A percentile compares a stretch with the other conserved stretches of the same genome.
These are phyloP conservation scores for Pterocarpus macrocarpus DNA, from an alignment of 306 rosid genomes.

Conservation along the genomic window DNA sequence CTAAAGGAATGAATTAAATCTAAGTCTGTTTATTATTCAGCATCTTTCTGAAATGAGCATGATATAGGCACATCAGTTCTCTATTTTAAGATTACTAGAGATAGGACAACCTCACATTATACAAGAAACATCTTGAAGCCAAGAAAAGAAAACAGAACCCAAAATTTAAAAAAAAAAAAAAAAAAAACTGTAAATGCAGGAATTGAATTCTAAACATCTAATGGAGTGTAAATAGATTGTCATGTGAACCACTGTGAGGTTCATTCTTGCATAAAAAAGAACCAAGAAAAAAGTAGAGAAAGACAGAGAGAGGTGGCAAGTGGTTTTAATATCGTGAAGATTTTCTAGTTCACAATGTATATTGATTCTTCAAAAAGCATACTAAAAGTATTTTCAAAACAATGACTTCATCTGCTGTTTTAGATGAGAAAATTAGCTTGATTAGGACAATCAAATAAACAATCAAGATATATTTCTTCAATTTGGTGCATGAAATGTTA, in stretches of 20 bases:
- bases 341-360: conserved; percentile 8
- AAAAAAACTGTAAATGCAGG: too few species aligned
- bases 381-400: conserved; percentile 23
- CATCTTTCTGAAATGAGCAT: too few species aligned
- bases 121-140: too few species aligned
- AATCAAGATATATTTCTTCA: conserved; percentile 9
- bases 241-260: background rate
- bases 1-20: conserved; percentile 12
- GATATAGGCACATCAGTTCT: too few species aligned
- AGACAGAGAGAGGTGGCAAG: background rate
- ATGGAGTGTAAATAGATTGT: background rate
- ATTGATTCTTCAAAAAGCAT: conserved; percentile 3
- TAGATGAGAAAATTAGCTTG: conserved; percentile 5
- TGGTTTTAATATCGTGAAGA: background rate
- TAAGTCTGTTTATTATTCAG: too few species aligned
- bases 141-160: too few species aligned
- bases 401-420: background rate
- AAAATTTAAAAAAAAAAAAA: too few species aligned
- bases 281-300: conserved; percentile 2
- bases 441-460: conserved; percentile 21
- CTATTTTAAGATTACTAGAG: too few species aligned
- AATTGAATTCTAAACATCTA: too few species aligned
- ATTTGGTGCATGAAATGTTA: conserved; percentile 16
- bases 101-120: too few species aligned
- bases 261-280: conserved; percentile 20